A percentile compares a stretch with the other conserved stretches of the same genome.
Conservation (phyloP, 306 rosid species). For the Citrullus mucosospermus region DNA sequence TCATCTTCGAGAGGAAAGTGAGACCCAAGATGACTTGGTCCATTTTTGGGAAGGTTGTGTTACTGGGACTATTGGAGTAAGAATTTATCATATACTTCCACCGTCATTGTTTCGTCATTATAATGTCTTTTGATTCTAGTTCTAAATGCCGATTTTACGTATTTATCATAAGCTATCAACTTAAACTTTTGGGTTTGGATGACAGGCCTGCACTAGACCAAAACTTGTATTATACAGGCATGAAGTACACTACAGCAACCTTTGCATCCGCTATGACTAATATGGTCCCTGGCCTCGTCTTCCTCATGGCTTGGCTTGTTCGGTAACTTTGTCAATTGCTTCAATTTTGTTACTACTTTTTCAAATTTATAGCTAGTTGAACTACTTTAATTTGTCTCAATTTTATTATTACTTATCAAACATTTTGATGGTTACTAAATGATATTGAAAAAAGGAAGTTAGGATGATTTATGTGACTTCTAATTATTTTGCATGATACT, state of each 20-base stretch:
- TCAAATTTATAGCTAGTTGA: too few relatives aligned
- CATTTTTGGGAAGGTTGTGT: slow-evolving; percentile 19
- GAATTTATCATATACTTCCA: not conserved
- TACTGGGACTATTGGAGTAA: slow-evolving; percentile 24
- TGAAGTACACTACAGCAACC: slow-evolving; percentile 9
- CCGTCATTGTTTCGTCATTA: not conserved
- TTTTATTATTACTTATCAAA: not conserved
- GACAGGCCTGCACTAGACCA: slow-evolving; percentile 6
- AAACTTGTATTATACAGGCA: slow-evolving; percentile 1
- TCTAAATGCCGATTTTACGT: too few relatives aligned
- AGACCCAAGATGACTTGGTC: slow-evolving; percentile 42
- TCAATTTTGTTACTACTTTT: not conserved
- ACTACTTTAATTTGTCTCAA: too few relatives aligned
- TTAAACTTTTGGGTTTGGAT: not conserved
- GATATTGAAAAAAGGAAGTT: not conserved
- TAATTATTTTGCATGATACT: too few relatives aligned
- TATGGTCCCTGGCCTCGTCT: not conserved
- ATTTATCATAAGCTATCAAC: not conserved
- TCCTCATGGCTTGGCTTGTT: not conserved
- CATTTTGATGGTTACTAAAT: not conserved
- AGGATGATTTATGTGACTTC: not conserved
- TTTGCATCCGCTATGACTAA: slow-evolving; percentile 7
- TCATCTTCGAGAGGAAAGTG: slow-evolving; percentile 23
- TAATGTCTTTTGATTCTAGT: not conserved
- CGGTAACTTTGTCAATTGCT: not conserved